Base-by-base conservation (phyloP, 352 stramenopile species). In the Peronospora belbahrii region DNA sequence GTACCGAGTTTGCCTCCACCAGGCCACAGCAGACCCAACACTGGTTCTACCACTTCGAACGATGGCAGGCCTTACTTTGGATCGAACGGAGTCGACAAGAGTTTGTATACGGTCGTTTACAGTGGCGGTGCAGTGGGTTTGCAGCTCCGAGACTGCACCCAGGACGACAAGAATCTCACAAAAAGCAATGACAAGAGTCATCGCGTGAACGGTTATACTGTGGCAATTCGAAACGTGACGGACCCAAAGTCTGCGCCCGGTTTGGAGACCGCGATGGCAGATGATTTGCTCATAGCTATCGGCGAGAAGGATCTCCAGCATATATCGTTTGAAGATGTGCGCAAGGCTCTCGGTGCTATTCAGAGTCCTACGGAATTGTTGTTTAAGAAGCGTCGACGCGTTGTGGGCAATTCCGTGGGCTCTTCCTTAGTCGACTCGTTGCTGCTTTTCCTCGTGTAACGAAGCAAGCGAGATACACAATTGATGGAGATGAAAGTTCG, bases 201-300 rank as follows among this genome's bases (percentile, higher is more conserved):
- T 38, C 63, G 62, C 32, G 78, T 67, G 11, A 86, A 85, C 42
- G 74, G 70, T 36, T 89, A 89, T 52, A 71, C 69, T 25, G 74
- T 74, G 17, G 55, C 65, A 31, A 62, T 89, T 30, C 72, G 73
- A 23, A 71, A 68, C 22, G 62, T 88, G 20, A 81, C 67, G 13
- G 60, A 81, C 40, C 43, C 71, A 5, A 55, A 42, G 9, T 72
- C 60, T n/a, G 62, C 71, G 6, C 58, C 65, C 1, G 72, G 70
- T 13, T 53, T 86, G 35, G 72, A 88, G 34, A 65, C 76, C 31
- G 73, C 65, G 35, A 56, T 48, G 9, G 37, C 62, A 0, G 74
- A 74, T 13, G 77, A 88, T 47, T 52, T 85, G 61, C 70, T 88
- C 36, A 82, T 89, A 55, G 77, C 72, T 20, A 85, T 89, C 30